Evolutionary conservation across 345 rosid genomes (phyloP), one percentile per base, ranked within the genome.

Genomic region (Anastatica hierochuntica): DNA sequence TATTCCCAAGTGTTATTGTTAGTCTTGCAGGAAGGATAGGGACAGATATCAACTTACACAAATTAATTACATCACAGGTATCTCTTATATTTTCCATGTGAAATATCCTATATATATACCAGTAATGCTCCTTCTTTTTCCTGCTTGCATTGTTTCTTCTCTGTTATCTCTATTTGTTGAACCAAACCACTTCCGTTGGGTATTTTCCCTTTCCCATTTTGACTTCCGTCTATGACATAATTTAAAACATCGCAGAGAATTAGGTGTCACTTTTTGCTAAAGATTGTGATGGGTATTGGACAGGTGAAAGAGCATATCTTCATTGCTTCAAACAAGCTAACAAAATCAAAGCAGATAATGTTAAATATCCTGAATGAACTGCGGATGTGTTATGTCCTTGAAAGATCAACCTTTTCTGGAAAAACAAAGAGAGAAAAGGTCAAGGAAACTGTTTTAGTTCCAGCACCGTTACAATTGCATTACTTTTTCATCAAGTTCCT

Each of bases 321-420:
- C 62, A 59, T 68, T 5, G 81, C 77, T 46, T 76, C 85, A 10
- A 90, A 90, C 72, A 70, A 67, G 69, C 69, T 79, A 72, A 77
- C 77, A 60, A 90, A 87, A 65, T 90, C 98, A 43, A 84, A 84
- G 63, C 98, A 82, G 81, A 73, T 90, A 56, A 73, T 88, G 68
- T 53, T 90, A 73, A 76, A 72, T 69, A 79, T 72, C 54, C 87
- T 90, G 49, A 87, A 90, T 74, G 92, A 87, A 68, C 95, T 90
- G 70, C 89, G 96, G 19, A 56, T 72, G 53, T 80, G 79, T 56
- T 67, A 80, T 71, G 82, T 80, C 60, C 68, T 69, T 61, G 89
- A 79, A 57, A 73, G 79, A 77, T 66, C 59, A 11, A 70, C 76
- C 49, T 73, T 76, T 63, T 67, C 58, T 20, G 75, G 64, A 26